Base-by-base conservation (phyloP, 2,329 filamentous ascomycete genomes). In the Fusarium sp. region DNA sequence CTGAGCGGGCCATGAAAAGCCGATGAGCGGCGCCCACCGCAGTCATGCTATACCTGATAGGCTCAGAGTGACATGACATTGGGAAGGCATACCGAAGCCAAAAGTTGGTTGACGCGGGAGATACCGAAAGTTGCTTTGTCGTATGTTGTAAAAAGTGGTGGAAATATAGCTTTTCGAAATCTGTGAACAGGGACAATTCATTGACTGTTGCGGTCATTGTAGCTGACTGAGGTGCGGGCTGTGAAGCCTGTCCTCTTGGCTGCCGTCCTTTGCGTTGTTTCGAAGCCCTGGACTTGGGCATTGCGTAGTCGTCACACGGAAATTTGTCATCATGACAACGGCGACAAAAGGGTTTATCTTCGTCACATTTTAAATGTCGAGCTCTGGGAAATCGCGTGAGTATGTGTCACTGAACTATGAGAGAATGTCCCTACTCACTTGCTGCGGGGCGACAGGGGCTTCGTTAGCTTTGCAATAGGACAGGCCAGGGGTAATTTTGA, bases 31-130 rank as follows among this genome's bases (percentile, higher is more conserved):
- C 50, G n/a, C 58, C 58, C 8, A 61, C 58, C 12, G 58, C 50
- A 11, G 55, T 48, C 41, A 61, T 61, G 23, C 58, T 61, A 23
- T 55, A 54, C 43, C 58, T 48, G 7, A 61, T 31, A 4, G 58
- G 50, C 40, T 50, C 50, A 18, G 34, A 61, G 16, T 31, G 12
- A 34, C 47, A 16, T 37, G 50, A 28, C 50, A 61, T 55, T 7
- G 50, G 58, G 18, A 61, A 30, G 34, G 58, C 58, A 31, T 61
- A 61, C 10, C 43, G 50, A 10, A 61, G 48, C 58, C 58, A 61
- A 7, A 61, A 55, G 41, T 55, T 61, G 31, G 43, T 55, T 7
- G 50, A 61, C 15, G 30, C 30, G 1, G 31, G 47, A 15, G 47
- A 50, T 13, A 36, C 47, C 8, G 47, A 50, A 36, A 50, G 47